A percentile compares a stretch with the other conserved stretches of the same genome.
These are phyloP conservation scores for Xylaria sp. DNA, from an alignment of 2,329 filamentous ascomycete genomes.

Conservation along the genomic window DNA sequence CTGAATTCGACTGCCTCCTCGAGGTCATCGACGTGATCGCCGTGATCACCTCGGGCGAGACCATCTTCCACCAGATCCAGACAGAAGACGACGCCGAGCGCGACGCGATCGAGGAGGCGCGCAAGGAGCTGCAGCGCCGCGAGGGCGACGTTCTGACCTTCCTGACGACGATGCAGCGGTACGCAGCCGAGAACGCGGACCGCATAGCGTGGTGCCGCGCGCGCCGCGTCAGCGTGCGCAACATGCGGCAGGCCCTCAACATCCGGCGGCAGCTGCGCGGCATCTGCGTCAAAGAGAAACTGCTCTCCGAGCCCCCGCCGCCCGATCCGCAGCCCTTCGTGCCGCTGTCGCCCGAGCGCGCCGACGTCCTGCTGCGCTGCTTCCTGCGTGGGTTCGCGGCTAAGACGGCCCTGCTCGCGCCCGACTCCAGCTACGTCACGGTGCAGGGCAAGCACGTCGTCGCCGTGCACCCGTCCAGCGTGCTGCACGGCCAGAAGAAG, in stretches of 20 bases:
- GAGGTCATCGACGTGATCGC: constrained; percentile 88
- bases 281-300: constrained; percentile 63
- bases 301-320: constrained; percentile 59
- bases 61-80: constrained; percentile 70
- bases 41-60: constrained; percentile 70
- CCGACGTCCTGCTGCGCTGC: constrained; percentile 66
- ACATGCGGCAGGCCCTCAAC: constrained; percentile 71
- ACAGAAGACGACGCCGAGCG: constrained; percentile 35
- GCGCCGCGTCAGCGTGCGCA: constrained; percentile 67
- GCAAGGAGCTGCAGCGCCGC: constrained; percentile 68
- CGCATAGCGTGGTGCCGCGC: constrained; percentile 68
- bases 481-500: constrained; percentile 70
- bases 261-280: constrained; percentile 71
- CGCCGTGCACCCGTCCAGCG: constrained; percentile 71
- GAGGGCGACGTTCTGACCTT: constrained; percentile 75
- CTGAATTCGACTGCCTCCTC: constrained; percentile 76
- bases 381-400: constrained; percentile 71
- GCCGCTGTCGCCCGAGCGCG: constrained; percentile 64
- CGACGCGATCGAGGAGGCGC: constrained; percentile 57
- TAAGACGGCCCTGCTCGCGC: constrained; percentile 69
- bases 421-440: constrained; percentile 71
- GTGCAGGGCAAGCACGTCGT: constrained; percentile 69
- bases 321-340: constrained; percentile 67
- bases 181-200: constrained; percentile 66
- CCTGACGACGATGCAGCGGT: constrained; percentile 71